Percentiles rank a stretch among this genome's conserved stretches.
phyloP scores from a whole-genome alignment of 2,329 filamentous ascomycete species.

The Ascomycota sp. region DNA sequence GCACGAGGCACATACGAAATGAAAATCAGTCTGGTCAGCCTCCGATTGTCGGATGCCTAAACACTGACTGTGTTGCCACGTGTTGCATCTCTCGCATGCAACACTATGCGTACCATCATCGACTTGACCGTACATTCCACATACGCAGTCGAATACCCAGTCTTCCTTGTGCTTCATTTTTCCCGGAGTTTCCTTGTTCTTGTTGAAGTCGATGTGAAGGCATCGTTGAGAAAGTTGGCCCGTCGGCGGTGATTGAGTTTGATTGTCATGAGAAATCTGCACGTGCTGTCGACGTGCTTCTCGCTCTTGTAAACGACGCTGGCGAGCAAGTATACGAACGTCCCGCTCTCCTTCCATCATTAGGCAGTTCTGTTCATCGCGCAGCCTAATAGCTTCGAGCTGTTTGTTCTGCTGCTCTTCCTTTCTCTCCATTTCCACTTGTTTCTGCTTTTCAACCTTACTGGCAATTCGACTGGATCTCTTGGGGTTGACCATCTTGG shows the following conservation, averaged over 20 bases:
- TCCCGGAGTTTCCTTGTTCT: constrained; percentile 52
- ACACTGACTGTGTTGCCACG: constrained; percentile 94
- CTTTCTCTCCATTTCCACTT: constrained; percentile 48
- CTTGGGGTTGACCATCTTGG: constrained; percentile 84
- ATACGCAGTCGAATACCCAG: constrained; percentile 90
- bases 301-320: constrained; percentile 66
- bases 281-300: constrained; percentile 62
- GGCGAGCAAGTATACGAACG: constrained; percentile 58
- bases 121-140: constrained; percentile 73
- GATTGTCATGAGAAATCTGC: constrained; percentile 54
- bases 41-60: constrained; percentile 56
- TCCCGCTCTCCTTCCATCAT: constrained; percentile 52
- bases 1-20: constrained; percentile 66
- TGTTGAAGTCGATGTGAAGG: constrained; percentile 62
- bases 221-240: constrained; percentile 54
- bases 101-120: constrained; percentile 89
- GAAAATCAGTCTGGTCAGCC: constrained; percentile 67
- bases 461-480: constrained; percentile 72
- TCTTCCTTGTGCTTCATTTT: constrained; percentile 56
- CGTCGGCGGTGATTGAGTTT: constrained; percentile 29
- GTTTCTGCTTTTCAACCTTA: constrained; percentile 55
- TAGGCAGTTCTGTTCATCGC: constrained; percentile 37
- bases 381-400: constrained; percentile 42
- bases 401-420: constrained; percentile 27
- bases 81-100: constrained; percentile 77